These are phyloP conservation scores for Mentha longifolia DNA, from an alignment of 257 asterid genomes.

Conservation along the genomic window DNA sequence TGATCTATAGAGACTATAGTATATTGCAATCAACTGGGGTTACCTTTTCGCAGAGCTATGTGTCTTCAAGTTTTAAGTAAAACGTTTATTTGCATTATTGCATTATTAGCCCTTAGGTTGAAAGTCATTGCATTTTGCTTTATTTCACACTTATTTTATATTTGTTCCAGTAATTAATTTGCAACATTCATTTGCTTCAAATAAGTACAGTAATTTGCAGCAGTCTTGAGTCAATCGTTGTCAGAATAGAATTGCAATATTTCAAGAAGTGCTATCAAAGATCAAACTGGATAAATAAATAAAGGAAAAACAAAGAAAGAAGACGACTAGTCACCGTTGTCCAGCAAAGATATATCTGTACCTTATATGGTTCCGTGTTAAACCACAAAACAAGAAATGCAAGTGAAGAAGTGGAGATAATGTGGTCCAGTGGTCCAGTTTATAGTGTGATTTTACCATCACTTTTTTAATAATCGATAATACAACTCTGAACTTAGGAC, in stretches of 20 bases:
- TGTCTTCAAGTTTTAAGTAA: background rate
- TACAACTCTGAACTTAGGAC: conserved; percentile 9
- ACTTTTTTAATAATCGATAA: background rate
- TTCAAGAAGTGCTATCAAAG: too few species aligned
- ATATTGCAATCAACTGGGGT: background rate
- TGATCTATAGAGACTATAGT: background rate
- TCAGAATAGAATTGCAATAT: background rate
- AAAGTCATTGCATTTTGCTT: too few species aligned
- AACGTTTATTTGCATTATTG: too few species aligned
- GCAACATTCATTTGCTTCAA: too few species aligned
- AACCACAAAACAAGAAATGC: conserved; percentile 3
- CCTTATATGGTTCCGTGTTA: background rate
- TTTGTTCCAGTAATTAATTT: too few species aligned
- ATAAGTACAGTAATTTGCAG: too few species aligned
- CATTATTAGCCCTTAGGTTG: too few species aligned
- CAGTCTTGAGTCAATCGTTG: background rate
- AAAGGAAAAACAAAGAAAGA: background rate
- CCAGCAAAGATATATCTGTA: conserved; percentile 21
- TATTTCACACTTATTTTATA: too few species aligned
- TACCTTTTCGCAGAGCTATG: background rate
- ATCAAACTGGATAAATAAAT: too few species aligned
- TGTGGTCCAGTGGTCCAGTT: conserved; percentile 45
- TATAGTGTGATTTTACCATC: background rate
- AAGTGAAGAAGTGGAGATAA: conserved; percentile 22
- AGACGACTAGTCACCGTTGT: background rate